Conservation (phyloP, 768 basidiomycete genomes). For the Cubamyces lactineus region DNA sequence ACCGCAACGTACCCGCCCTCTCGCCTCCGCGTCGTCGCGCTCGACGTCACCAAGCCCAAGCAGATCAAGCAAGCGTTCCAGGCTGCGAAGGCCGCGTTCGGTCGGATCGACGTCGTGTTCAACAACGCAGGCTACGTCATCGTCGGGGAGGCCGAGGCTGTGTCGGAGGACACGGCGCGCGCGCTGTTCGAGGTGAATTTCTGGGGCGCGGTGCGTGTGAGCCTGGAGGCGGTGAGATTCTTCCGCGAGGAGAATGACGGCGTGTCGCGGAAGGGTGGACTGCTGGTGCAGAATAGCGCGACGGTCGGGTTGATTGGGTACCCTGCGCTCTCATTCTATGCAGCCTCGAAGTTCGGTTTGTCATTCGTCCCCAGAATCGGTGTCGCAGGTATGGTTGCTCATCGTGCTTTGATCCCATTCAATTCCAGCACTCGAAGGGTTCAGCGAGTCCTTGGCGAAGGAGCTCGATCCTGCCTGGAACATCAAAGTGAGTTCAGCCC, state of each 20-base stretch:
- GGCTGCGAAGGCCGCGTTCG: slow-evolving; percentile 40
- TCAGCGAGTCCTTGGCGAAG: slow-evolving; percentile 41
- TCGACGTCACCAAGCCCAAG: slow-evolving; percentile 42
- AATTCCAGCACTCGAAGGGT: slow-evolving; percentile 35
- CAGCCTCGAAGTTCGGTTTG: slow-evolving; percentile 30
- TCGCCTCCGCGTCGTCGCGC: slow-evolving; percentile 41
- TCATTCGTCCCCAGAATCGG: too few species aligned
- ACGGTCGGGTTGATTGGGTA: slow-evolving; percentile 30
- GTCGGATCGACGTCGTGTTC: slow-evolving; percentile 48
- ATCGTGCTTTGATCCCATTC: too few species aligned
- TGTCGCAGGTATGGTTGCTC: not conserved
- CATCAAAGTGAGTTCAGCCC: slow-evolving; percentile 42
- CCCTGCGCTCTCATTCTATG: slow-evolving; percentile 28
- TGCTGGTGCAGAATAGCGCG: slow-evolving; percentile 44
- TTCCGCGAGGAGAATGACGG: slow-evolving; percentile 35
- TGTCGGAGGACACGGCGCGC: slow-evolving; percentile 36
- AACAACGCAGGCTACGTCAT: slow-evolving; percentile 45
- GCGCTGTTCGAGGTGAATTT: slow-evolving; percentile 42
- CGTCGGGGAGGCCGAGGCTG: slow-evolving; percentile 43
- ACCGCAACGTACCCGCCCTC: slow-evolving; percentile 32
- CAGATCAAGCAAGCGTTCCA: slow-evolving; percentile 42
- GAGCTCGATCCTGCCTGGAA: slow-evolving; percentile 53
- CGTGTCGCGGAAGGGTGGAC: slow-evolving; percentile 32
- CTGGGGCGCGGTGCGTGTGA: slow-evolving; percentile 29
- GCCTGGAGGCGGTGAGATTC: slow-evolving; percentile 30